Base-by-base conservation (phyloP, 148 eudicot species). In the Cornus florida region DNA sequence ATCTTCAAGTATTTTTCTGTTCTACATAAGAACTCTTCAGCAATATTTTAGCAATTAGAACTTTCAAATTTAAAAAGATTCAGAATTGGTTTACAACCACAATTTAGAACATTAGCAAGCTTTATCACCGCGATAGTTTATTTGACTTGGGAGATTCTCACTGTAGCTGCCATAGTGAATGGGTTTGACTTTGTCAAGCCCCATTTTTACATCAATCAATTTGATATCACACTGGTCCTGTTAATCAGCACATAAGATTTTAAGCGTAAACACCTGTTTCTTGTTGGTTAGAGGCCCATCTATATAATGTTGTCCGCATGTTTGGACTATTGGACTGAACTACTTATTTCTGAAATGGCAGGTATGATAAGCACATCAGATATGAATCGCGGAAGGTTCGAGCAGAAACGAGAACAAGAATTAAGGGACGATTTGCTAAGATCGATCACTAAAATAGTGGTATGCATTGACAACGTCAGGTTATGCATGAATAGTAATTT, bases 391-490 rank as follows among this genome's bases (percentile, higher is more conserved):
- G 98, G 76, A 94, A 87, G 86, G 86, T 86, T 73, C 93, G 92
- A 16, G 98, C 98, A 56, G 98, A 94, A 76, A 84, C 72, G 65
- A 87, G 98, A 78, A 86, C 73, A 64, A 92, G 98, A 83, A 80
- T 94, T 78, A 92, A 83, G 79, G 98, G 98, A 12, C 96, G 98
- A 33, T 94, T 94, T 86, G 98, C 97, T 19, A 94, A 94, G 91
- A 82, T 90, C 62, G 91, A 84, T 39, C 86, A 74, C 31, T 84
- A 77, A 73, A 38, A 48, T 22, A n/a, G 31, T 39, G 77, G 57
- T 41, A 67, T 67, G 22, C 65, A 62, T 46, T 75, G 69, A 70
- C 2, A 68, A 32, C 33, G 1, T 76, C 39, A 19, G n/a, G n/a
- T 59, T 33, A 23, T 60, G 69, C 67, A 32, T 35, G 13, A 57